Evolutionary conservation across 1,284 basidiomycete species (phyloP).

Genomic region (Cryptococcus hybrid): DNA sequence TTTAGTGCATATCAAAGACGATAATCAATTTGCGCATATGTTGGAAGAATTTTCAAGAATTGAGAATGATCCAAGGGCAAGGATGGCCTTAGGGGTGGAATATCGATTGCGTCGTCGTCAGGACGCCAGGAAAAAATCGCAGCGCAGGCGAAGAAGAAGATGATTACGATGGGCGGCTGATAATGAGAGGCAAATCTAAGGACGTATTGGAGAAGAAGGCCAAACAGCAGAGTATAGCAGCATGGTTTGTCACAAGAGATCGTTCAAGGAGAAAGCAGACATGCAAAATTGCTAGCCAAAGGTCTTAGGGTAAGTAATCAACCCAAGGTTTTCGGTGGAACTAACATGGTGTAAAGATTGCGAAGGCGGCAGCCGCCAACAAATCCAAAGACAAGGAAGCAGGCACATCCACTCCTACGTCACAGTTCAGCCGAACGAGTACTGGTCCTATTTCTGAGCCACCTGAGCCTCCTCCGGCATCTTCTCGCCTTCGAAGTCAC

Average conservation of each 20-base stretch:
- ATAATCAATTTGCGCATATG: constrained; percentile 25
- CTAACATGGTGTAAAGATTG: constrained; percentile 3
- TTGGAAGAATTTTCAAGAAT: constrained; percentile 19
- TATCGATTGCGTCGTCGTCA: not conserved
- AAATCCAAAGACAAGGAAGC: constrained; percentile 3
- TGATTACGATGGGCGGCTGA: not conserved
- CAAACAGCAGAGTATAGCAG: constrained; percentile 14
- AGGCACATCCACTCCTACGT: not conserved
- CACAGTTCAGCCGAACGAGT: not conserved
- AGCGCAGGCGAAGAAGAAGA: not conserved
- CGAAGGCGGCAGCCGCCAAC: not conserved
- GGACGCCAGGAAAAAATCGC: not conserved
- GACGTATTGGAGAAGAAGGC: constrained; percentile 6
- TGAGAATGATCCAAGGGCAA: constrained; percentile 8
- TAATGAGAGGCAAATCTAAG: constrained; percentile 2
- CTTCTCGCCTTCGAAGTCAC: not conserved
- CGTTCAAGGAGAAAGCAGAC: constrained; percentile 29
- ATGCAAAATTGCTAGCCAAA: constrained; percentile 25
- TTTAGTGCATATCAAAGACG: constrained; percentile 31
- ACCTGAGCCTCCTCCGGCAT: not conserved
- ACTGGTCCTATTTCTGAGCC: not conserved
- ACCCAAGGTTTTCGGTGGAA: not conserved
- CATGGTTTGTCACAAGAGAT: constrained; percentile 38
- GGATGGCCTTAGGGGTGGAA: constrained; percentile 6
- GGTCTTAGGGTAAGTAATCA: constrained; percentile 24